Conservation (phyloP, 169 alveolate genomes). For the Fabrea salina region DNA sequence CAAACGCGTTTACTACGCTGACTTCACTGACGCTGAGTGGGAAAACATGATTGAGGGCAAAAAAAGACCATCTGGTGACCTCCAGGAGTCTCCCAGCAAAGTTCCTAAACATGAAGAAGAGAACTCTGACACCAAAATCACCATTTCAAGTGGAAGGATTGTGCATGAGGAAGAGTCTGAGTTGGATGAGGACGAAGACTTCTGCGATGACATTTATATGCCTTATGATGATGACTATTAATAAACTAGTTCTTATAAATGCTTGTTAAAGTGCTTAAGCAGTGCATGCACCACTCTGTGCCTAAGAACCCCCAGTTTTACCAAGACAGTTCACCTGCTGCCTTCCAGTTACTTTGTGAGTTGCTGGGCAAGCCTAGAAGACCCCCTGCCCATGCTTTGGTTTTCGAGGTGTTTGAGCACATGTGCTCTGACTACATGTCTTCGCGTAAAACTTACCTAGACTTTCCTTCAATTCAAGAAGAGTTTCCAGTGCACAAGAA, state of each 20-base stretch:
- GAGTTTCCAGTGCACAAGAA: slow-evolving; percentile 11
- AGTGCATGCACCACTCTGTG: too few relatives aligned
- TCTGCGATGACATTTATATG: too few relatives aligned
- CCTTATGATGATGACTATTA: too few relatives aligned
- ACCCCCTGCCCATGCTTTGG: slow-evolving; percentile 10
- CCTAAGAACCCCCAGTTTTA: neutral
- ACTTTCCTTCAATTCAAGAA: neutral
- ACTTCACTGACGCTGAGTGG: slow-evolving; percentile 6
- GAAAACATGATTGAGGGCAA: too few relatives aligned
- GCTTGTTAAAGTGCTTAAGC: too few relatives aligned
- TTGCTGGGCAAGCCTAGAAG: neutral
- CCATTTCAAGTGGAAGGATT: slow-evolving; percentile 2
- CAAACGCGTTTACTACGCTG: neutral
- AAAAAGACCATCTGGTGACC: too few relatives aligned
- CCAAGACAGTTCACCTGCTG: neutral
- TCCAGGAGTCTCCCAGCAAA: too few relatives aligned
- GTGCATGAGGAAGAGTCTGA: too few relatives aligned
- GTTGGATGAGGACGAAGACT: too few relatives aligned
- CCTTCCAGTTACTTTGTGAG: neutral
- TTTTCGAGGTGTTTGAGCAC: neutral
- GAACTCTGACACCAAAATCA: neutral
- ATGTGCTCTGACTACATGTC: neutral
- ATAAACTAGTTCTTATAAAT: too few relatives aligned
- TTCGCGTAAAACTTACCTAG: neutral
- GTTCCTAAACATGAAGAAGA: too few relatives aligned